Conservation (phyloP, 495 filamentous ascomycete genomes). For the Aspergillus sclerotiicarbonarius region DNA sequence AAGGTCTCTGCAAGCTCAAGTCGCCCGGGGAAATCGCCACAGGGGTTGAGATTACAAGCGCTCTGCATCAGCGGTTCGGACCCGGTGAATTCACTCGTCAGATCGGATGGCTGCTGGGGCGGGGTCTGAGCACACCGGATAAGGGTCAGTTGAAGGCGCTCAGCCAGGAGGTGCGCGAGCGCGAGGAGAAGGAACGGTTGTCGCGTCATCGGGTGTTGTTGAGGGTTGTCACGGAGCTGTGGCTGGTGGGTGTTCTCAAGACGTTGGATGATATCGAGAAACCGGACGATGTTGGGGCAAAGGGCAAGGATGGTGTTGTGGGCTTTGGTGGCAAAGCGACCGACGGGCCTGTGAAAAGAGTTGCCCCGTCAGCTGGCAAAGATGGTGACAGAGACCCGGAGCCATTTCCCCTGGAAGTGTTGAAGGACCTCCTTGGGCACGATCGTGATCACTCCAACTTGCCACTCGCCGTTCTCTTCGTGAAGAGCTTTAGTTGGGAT, state of each 20-base stretch:
- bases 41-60: conserved; percentile 88
- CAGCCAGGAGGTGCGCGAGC: conserved; percentile 77
- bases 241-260: conserved; percentile 84
- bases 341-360: conserved; percentile 49
- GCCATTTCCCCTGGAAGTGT: conserved; percentile 90
- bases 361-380: conserved; percentile 19
- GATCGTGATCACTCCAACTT: conserved; percentile 91
- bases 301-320: conserved; percentile 58
- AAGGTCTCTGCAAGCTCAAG: conserved; percentile 90
- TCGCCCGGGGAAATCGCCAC: conserved; percentile 85
- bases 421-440: conserved; percentile 92
- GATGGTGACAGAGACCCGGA: conserved; percentile 57
- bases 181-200: conserved; percentile 92
- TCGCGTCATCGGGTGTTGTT: conserved; percentile 82
- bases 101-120: conserved; percentile 89
- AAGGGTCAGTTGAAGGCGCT: conserved; percentile 79
- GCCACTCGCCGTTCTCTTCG: conserved; percentile 87
- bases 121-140: conserved; percentile 88
- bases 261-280: conserved; percentile 86
- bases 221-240: conserved; percentile 89
- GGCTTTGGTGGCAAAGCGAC: conserved; percentile 49
- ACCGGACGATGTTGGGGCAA: conserved; percentile 76
- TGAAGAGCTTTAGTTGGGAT: conserved; percentile 96
- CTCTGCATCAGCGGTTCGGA: conserved; percentile 93
- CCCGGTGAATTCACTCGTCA: conserved; percentile 86